Conservation (phyloP, 225 moss, liverwort and hornwort species). For the Pleurozium schreberi region DNA sequence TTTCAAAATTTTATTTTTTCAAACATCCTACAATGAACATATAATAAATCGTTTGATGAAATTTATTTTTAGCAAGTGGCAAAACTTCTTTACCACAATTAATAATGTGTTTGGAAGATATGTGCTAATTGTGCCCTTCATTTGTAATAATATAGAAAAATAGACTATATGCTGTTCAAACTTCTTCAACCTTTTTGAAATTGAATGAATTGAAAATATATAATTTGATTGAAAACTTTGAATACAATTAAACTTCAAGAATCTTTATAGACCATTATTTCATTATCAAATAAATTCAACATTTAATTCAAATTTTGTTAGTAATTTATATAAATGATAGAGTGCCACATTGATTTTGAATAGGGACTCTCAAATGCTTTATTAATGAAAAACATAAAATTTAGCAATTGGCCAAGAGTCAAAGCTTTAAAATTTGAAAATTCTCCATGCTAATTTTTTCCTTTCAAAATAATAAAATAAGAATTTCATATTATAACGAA, state of each 20-base stretch:
- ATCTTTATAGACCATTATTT: neutral
- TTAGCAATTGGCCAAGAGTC: rapidly evolving
- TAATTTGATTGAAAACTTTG: neutral
- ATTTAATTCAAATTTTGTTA: neutral
- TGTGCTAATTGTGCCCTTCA: neutral
- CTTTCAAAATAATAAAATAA: neutral
- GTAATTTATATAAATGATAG: neutral
- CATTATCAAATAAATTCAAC: neutral
- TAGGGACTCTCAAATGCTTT: neutral
- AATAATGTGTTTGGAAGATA: neutral
- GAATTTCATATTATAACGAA: too few species aligned
- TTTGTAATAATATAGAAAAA: neutral
- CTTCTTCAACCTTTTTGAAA: neutral
- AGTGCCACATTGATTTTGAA: neutral
- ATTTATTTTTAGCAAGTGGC: neutral
- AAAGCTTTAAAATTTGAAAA: neutral
- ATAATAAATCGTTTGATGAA: too few species aligned
- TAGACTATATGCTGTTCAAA: neutral
- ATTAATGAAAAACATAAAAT: neutral
- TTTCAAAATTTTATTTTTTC: too few species aligned
- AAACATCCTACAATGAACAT: neutral
- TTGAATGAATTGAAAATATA: neutral
- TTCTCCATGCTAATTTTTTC: neutral
- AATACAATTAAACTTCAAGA: neutral
- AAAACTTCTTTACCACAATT: neutral